Base-by-base conservation (phyloP, 1,284 basidiomycete species). In the Malassezia obtusa region DNA sequence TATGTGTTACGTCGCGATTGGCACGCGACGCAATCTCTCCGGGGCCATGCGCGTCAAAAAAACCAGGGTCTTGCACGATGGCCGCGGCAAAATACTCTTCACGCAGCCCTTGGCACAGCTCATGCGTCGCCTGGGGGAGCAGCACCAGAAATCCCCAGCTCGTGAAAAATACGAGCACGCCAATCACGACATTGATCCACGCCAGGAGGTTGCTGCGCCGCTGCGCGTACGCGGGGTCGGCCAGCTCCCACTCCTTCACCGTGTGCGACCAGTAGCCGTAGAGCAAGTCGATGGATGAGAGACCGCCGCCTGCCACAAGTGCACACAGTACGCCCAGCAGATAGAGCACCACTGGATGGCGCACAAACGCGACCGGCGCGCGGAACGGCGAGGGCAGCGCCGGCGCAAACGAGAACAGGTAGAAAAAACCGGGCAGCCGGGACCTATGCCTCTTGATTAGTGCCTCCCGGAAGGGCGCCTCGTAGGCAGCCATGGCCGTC, bases 31-130 rank as follows among this genome's bases (percentile, higher is more conserved):
- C 72, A 31, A 77, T 69, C 57, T 77, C 76, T 46, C 77, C 77
- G 5, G 76, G 67, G 22, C 77, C 77, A 38, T 76, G 70, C 4
- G 64, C 56, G 49, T 77, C 76, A 50, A 76, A 77, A 59, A 74
- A 76, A 5, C 70, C 68, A 14, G 74, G 73, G 51, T 77, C 76
- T 51, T 78, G 76, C 3, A 70, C 64, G 31, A 78, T 57, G 17
- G 76, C 62, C 3, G 76, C 68, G 14, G 75, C 63, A 40, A 78
- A 64, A 57, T 78, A 77, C 14, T 71, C 59, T 22, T 71, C 61
- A 11, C 76, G 64, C 7, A 78, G 61, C 12, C 68, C 50, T 28
- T 68, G 60, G 3, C 72, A 70, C 25, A 77, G 63, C 19, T 71
- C 58, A 12, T 68, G 52, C 1, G 71, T 67, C 15, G 75, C 76